Conservation (phyloP, 129 eudicot genomes). For the Pseudognaphalium luteoalbum region DNA sequence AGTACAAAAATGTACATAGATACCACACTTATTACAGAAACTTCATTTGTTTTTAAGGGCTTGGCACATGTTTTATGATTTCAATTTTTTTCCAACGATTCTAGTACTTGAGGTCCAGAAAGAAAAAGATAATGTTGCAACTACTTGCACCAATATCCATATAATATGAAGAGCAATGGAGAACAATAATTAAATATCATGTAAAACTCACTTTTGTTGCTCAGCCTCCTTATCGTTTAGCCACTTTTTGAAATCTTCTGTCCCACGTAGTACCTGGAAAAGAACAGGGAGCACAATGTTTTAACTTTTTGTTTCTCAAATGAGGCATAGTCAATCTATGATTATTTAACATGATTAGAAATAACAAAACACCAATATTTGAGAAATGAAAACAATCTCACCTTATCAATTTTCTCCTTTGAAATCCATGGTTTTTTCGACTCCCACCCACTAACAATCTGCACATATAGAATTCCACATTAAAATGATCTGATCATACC, state of each 20-base stretch:
- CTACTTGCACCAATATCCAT: neutral
- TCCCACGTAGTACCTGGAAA: conserved; percentile 57
- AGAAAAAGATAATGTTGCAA: conserved; percentile 3
- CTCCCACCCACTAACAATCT: conserved; percentile 91
- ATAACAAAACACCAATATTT: neutral
- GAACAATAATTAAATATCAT: neutral
- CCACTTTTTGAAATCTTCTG: conserved; percentile 79
- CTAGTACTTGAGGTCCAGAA: neutral
- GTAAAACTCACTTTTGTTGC: conserved; percentile 71
- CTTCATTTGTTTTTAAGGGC: neutral
- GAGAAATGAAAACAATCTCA: conserved; percentile 28
- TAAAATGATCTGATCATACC: neutral
- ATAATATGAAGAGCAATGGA: neutral
- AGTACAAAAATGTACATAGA: neutral
- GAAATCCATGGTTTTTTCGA: conserved; percentile 88
- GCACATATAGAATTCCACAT: conserved; percentile 23
- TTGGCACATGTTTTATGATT: neutral
- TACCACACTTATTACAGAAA: neutral
- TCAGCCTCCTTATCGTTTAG: conserved; percentile 86
- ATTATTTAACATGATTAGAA: neutral
- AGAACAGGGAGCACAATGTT: conserved; percentile 3
- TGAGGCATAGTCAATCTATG: neutral
- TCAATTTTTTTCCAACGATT: neutral
- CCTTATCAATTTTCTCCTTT: conserved; percentile 79
- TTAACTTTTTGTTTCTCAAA: neutral